Percentiles rank a stretch among this genome's conserved stretches.
phyloP scores from a whole-genome alignment of 345 rosid species.

The Gossypium longicalyx region DNA sequence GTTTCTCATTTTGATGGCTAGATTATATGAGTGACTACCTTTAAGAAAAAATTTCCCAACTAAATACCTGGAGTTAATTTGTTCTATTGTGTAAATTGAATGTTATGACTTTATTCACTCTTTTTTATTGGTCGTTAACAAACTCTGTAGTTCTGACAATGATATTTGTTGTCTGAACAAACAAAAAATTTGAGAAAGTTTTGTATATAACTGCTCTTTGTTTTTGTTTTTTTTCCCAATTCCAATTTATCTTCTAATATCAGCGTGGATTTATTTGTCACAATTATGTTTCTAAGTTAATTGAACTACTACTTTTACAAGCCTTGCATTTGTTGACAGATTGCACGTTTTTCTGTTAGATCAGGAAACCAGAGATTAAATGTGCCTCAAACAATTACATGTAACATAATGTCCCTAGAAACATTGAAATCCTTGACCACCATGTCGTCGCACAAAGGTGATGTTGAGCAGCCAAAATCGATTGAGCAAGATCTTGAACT shows the following conservation, averaged over 20 bases:
- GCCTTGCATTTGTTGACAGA: slow-evolving; percentile 24
- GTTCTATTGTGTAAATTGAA: neutral
- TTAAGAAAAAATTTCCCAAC: neutral
- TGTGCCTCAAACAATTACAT: slow-evolving; percentile 68
- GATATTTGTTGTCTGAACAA: neutral
- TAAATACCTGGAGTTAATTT: neutral
- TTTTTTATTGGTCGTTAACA: neutral
- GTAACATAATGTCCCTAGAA: slow-evolving; percentile 58
- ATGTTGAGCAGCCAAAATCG: slow-evolving; percentile 26
- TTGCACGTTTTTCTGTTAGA: slow-evolving; percentile 46
- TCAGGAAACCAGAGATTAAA: slow-evolving; percentile 48
- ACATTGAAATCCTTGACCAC: slow-evolving; percentile 54
- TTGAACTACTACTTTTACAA: slow-evolving; percentile 7
- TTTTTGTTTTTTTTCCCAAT: too few relatives aligned
- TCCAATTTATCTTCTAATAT: neutral
- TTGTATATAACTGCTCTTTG: neutral
- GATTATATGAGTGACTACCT: neutral
- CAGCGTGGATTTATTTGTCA: neutral
- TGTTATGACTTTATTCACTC: neutral
- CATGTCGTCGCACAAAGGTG: slow-evolving; percentile 27
- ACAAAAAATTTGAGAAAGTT: neutral
- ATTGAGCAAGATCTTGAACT: slow-evolving; percentile 16
- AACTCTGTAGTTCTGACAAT: neutral
- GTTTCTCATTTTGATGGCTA: neutral
- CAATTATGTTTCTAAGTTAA: neutral